Percentiles rank a stretch among this genome's conserved stretches.
Conservation (phyloP, 805 yeast genomes). For the Komagataella kurtzmanii region DNA sequence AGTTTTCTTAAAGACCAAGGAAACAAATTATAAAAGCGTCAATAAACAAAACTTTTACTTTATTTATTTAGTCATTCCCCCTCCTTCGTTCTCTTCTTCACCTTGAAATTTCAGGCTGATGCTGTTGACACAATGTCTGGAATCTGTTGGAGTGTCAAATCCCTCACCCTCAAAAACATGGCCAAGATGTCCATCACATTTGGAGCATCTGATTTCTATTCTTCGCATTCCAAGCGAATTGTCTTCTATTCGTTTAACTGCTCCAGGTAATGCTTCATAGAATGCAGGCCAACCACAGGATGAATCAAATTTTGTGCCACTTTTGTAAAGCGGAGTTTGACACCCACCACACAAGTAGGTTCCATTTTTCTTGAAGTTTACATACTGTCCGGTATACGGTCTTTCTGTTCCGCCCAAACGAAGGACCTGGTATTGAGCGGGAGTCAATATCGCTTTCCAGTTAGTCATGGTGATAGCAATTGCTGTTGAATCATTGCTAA, state of each 20-base stretch:
- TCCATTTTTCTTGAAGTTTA: conserved; percentile 37
- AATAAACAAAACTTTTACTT: neutral
- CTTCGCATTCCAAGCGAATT: conserved; percentile 62
- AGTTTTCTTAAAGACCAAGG: conserved; percentile 5
- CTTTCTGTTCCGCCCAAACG: conserved; percentile 65
- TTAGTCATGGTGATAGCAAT: neutral
- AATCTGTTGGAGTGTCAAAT: conserved; percentile 72
- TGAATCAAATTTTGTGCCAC: conserved; percentile 73
- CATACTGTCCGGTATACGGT: conserved; percentile 52
- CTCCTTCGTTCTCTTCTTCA: neutral
- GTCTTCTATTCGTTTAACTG: conserved; percentile 54
- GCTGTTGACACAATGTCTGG: conserved; percentile 91
- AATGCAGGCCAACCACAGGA: conserved; percentile 99
- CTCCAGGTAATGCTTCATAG: conserved; percentile 76
- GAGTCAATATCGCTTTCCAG: conserved; percentile 70
- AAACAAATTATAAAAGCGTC: neutral
- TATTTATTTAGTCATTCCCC: neutral
- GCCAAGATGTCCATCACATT: conserved; percentile 92
- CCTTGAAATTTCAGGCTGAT: conserved; percentile 51
- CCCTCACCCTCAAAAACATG: conserved; percentile 95
- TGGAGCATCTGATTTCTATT: conserved; percentile 78
- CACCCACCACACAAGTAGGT: conserved; percentile 82
- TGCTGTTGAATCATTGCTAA: neutral
- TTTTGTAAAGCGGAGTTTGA: conserved; percentile 61
- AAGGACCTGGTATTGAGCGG: conserved; percentile 68